phyloP scores from a whole-genome alignment of 768 basidiomycete genomes.

The Tephrocybe sp. region DNA sequence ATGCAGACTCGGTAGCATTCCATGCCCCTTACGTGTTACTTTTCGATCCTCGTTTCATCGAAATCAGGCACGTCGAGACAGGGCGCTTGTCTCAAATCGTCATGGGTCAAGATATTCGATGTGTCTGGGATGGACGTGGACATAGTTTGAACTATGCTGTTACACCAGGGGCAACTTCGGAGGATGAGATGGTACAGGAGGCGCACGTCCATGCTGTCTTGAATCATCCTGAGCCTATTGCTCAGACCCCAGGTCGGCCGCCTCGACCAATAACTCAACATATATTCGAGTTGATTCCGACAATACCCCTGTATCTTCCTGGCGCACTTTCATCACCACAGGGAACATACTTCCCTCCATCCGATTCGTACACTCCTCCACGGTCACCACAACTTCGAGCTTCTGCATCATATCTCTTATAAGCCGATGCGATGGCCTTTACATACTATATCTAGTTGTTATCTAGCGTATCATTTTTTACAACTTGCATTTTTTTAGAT shows the following conservation, averaged over 20 bases:
- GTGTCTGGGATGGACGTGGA: slow-evolving; percentile 85
- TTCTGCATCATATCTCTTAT: slow-evolving; percentile 12
- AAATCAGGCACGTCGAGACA: slow-evolving; percentile 80
- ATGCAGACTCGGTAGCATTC: slow-evolving; percentile 83
- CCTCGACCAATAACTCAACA: slow-evolving; percentile 60
- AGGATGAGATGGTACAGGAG: slow-evolving; percentile 68
- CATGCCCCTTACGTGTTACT: slow-evolving; percentile 87
- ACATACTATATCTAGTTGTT: no score
- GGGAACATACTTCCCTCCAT: slow-evolving; percentile 49
- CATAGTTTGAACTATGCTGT: slow-evolving; percentile 54
- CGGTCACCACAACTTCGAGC: slow-evolving; percentile 48
- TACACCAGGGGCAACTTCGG: slow-evolving; percentile 45
- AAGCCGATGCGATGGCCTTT: slow-evolving; percentile 3
- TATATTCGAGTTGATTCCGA: slow-evolving; percentile 77
- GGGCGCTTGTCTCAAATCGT: slow-evolving; percentile 82
- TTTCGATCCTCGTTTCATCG: slow-evolving; percentile 88
- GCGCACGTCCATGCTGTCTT: slow-evolving; percentile 85
- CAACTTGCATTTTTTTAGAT: not conserved
- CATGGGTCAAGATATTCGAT: slow-evolving; percentile 75
- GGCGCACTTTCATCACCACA: slow-evolving; percentile 55
- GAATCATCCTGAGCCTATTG: slow-evolving; percentile 51
- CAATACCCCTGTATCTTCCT: slow-evolving; percentile 70
- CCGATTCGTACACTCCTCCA: slow-evolving; percentile 45
- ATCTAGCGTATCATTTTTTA: slow-evolving; percentile 8
- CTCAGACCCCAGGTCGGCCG: slow-evolving; percentile 35